phyloP scores from a whole-genome alignment of 306 rosid genomes.

The Medicago lupulina region DNA sequence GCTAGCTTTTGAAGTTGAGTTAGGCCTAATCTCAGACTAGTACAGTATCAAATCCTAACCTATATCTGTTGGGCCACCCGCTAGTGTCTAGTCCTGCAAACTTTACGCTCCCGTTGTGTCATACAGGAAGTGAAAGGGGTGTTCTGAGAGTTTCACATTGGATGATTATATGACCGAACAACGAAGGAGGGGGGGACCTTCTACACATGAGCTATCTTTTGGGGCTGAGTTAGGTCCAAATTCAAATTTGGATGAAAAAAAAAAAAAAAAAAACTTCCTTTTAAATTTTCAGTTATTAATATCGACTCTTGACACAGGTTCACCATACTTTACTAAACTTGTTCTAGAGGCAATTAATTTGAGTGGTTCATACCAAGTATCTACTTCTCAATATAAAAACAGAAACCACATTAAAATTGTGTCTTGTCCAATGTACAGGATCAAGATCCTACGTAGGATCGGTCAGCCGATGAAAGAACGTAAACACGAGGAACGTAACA shows the following conservation, averaged over 20 bases:
- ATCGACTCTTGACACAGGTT: slow-evolving; percentile 1
- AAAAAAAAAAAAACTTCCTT: slow-evolving; percentile 8
- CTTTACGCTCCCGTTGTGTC: not conserved
- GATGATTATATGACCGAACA: not conserved
- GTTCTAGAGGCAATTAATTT: too few relatives aligned
- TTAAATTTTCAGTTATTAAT: slow-evolving; percentile 5
- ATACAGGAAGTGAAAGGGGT: not conserved
- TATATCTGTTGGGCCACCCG: not conserved
- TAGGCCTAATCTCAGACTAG: not conserved
- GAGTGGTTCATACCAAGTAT: too few relatives aligned
- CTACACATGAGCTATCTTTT: not conserved
- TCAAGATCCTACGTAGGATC: too few relatives aligned
- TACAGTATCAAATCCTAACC: not conserved
- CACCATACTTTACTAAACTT: not conserved
- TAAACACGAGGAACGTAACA: too few relatives aligned
- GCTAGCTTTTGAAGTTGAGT: not conserved
- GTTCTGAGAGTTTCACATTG: not conserved
- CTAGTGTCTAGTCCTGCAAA: not conserved
- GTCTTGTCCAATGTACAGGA: too few relatives aligned
- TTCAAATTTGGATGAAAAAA: not conserved
- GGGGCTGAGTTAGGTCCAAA: not conserved
- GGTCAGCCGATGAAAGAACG: too few relatives aligned
- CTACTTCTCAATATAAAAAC: too few relatives aligned
- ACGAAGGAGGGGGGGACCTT: not conserved
- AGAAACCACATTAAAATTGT: not conserved